Percentiles rank a stretch among this genome's conserved stretches.
These are phyloP conservation scores for Ganoderma lucidum DNA, from an alignment of 1,284 basidiomycete genomes.

Conservation along the genomic window DNA sequence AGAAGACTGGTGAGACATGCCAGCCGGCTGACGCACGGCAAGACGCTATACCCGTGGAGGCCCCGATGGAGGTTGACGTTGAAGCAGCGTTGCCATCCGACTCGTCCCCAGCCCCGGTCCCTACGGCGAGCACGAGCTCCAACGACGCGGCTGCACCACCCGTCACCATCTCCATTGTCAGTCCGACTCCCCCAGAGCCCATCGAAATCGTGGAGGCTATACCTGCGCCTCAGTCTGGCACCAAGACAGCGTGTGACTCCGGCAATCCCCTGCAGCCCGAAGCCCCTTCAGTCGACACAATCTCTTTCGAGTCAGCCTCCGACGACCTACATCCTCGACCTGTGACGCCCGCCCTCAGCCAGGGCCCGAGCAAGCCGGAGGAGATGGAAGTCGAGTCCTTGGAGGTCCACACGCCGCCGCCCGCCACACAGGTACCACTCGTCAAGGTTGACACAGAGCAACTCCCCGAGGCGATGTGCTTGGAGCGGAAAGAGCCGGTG, in stretches of 20 bases:
- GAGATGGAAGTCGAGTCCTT: conserved; percentile 32
- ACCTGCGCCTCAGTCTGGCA: conserved; percentile 12
- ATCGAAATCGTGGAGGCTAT: conserved; percentile 5
- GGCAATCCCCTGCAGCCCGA: conserved; percentile 18
- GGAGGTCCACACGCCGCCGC: conserved; percentile 27
- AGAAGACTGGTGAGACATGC: not conserved
- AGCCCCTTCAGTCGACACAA: not conserved
- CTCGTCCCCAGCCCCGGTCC: not conserved
- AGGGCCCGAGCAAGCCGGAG: conserved; percentile 22
- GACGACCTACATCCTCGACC: conserved; percentile 8
- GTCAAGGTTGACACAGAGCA: conserved; percentile 6
- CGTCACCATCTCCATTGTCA: not conserved
- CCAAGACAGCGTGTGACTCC: conserved; percentile 26
- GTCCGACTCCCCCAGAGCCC: not conserved
- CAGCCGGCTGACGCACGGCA: not conserved
- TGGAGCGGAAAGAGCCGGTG: not conserved
- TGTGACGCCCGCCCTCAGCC: conserved; percentile 25
- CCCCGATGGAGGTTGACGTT: conserved; percentile 17
- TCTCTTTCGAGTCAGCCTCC: not conserved
- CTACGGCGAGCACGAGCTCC: not conserved
- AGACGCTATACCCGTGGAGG: not conserved
- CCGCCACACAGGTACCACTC: conserved; percentile 16
- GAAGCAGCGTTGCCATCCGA: not conserved
- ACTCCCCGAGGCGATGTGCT: not conserved
- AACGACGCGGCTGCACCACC: not conserved